A percentile compares a stretch with the other conserved stretches of the same genome.
Evolutionary conservation across 345 rosid species (phyloP).

Genomic region (Turnera subulata): DNA sequence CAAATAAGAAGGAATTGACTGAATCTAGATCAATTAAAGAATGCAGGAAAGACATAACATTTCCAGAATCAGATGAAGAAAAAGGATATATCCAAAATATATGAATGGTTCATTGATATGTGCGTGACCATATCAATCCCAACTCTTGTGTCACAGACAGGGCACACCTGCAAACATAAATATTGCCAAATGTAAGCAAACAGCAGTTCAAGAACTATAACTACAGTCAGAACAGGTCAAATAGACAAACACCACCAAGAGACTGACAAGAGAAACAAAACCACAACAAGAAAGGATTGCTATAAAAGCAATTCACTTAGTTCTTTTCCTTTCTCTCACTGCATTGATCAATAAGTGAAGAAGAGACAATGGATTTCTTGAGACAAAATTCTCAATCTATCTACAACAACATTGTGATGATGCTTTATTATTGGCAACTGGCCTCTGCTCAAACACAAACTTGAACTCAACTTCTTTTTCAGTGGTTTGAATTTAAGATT

Average conservation of each 20-base stretch:
- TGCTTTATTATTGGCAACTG: too few relatives aligned
- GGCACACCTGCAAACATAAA: constrained; percentile 21
- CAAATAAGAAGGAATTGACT: neutral
- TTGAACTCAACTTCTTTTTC: too few relatives aligned
- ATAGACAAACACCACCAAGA: neutral
- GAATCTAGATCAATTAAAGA: neutral
- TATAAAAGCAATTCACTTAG: neutral
- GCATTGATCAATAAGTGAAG: neutral
- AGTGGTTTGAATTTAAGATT: too few relatives aligned
- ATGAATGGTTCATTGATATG: constrained; percentile 16
- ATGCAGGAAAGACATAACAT: neutral
- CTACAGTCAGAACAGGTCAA: neutral
- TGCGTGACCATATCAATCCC: constrained; percentile 18
- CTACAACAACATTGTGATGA: too few relatives aligned
- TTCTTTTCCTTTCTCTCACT: neutral
- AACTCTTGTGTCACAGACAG: constrained; percentile 21
- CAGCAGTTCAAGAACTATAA: neutral
- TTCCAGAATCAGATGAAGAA: neutral
- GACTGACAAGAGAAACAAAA: neutral
- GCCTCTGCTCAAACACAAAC: too few relatives aligned
- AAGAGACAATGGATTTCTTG: neutral
- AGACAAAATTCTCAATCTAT: neutral
- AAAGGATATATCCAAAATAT: constrained; percentile 28
- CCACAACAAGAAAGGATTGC: neutral
- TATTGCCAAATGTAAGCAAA: constrained; percentile 1